Evolutionary conservation across 352 stramenopile species (phyloP), one percentile per base, ranked within the genome.

Genomic region (Phytophthora pisi): DNA sequence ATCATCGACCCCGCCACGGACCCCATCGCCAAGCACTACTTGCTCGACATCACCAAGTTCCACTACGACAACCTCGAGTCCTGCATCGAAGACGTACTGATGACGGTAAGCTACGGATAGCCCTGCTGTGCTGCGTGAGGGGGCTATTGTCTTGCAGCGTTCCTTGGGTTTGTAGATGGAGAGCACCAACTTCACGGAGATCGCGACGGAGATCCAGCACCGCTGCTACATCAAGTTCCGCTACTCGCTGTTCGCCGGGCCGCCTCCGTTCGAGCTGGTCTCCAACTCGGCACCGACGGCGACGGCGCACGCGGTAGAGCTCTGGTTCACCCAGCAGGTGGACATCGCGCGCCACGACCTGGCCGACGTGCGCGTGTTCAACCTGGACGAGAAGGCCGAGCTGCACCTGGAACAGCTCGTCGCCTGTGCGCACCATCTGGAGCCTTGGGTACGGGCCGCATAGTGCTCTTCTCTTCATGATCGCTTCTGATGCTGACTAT

Each of bases 181-280:
- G 13, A 58, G 46, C 46, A 67, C 74, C 24, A 26, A 65, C 45
- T 82, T 74, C 38, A 31, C 31, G 4, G 45, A 58, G n/a, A 57
- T 79, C 47, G 40, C 36, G 5, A 36, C 28, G 23, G 45, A 61
- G 15, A 61, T 84, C 50, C 51, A 84, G 31, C 28, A 26, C 6
- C 64, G 61, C 50, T 86, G 79, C 74, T 79, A 79, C 64, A 57
- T 87, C 66, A 81, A 79, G 64, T 78, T 87, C 54, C 73, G 74
- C 54, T 87, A 87, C 66, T 82, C 75, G 43, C 30, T 84, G 4
- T 72, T 79, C 23, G 70, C 73, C 9, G 75, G 75, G 1, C 55
- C 66, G 3, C 68, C 76, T 31, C 71, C 78, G 13, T 87, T 83
- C 45, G 78, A 87, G 28, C 68, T 75, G 56, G 54, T 86, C 31